Base-by-base conservation (phyloP, 2,329 filamentous ascomycete genomes). In the Dichotomopilus funicola region DNA sequence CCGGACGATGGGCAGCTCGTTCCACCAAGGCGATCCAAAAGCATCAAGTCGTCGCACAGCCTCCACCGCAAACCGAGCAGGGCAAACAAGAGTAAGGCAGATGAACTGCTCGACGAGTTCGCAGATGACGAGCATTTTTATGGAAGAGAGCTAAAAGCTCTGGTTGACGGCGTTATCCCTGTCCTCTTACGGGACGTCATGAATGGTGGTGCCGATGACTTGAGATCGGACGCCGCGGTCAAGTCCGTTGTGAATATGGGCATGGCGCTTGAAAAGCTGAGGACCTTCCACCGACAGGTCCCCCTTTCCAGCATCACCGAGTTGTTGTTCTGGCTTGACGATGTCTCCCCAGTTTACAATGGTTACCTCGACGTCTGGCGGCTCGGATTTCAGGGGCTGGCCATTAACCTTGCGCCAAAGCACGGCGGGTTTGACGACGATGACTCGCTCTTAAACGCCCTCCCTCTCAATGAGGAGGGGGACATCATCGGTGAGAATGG, bases 171-270 rank as follows among this genome's bases (percentile, higher is more conserved):
- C 54, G 92, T 99, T 27, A 89, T 99, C 54, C 94, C 94, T 0
- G 92, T 97, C 2, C 79, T 99, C 1, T 75, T 99, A 51, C 89
- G 86, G 8, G 89, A 91, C 61, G 88, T 95, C 7, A 79, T 96
- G 10, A 87, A 88, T 58, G 83, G 83, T 1, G 81, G 85, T 59
- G 13, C 77, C 80, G 8, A 72, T 11, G 73, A 77, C 31, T 36
- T 50, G 47, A 81, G 82, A 62, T 78, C 74, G 31, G 71, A 88
- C 55, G 70, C 78, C 59, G 80, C 91, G 61, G 91, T 89, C 11
- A 89, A 90, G 69, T 88, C 92, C 0, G 95, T 99, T 53, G 85
- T 97, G 44, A 86, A 90, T 64, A 97, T 99, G 91, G 94, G 94
- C 6, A 81, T 96, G 54, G 85, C 87, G 3, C 78, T 99, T 5